phyloP scores from a whole-genome alignment of 169 alveolate species.

The Plasmodium fragile region DNA sequence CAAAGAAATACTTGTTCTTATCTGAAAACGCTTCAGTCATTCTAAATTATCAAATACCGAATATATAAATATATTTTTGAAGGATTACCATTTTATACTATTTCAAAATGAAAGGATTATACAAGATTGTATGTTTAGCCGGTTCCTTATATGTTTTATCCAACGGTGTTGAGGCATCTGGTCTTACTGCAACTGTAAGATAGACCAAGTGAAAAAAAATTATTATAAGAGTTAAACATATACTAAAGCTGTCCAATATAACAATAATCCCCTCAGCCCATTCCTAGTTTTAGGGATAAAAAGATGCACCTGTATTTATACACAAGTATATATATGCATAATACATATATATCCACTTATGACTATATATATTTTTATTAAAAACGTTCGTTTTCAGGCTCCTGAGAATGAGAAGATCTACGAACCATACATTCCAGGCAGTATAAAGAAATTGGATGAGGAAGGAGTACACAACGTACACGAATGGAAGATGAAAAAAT shows the following conservation, averaged over 20 bases:
- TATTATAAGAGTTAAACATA: background rate
- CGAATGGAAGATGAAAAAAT: background rate
- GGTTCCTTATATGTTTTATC: background rate
- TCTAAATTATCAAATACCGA: background rate
- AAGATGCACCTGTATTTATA: background rate
- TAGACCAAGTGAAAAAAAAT: background rate
- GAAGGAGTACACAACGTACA: background rate
- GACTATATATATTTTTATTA: background rate
- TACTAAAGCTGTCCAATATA: background rate
- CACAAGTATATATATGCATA: background rate
- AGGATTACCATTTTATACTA: no score
- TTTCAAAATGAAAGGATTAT: background rate
- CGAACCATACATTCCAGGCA: background rate
- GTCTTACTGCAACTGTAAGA: background rate
- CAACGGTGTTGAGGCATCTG: background rate
- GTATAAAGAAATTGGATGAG: no score
- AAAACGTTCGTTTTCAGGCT: background rate
- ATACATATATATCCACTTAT: background rate
- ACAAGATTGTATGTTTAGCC: background rate
- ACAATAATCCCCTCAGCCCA: background rate
- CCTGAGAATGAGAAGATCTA: background rate
- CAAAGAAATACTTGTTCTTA: no score
- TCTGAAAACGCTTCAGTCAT: background rate
- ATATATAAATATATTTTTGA: no score
- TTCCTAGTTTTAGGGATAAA: background rate